phyloP scores from a whole-genome alignment of 2,329 filamentous ascomycete species.

The Trichocomaceae sp. region DNA sequence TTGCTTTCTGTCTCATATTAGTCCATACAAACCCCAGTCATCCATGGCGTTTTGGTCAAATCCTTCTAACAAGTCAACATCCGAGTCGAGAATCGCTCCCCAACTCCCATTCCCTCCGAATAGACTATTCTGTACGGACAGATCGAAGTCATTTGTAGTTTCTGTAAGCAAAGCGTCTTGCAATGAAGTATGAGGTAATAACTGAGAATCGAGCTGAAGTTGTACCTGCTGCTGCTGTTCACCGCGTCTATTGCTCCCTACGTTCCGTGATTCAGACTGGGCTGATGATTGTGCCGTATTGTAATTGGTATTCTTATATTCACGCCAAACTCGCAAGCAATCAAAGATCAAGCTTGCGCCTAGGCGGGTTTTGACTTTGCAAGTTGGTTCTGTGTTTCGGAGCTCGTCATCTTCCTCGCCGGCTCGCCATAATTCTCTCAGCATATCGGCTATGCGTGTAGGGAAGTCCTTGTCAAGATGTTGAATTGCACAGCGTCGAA shows the following conservation, averaged over 20 bases:
- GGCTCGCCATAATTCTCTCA: not conserved
- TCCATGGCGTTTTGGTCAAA: not conserved
- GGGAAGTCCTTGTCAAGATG: not conserved
- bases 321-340: not conserved
- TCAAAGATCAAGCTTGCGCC: not conserved
- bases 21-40: not conserved
- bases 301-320: not conserved
- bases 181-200: not conserved
- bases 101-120: not conserved
- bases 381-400: not conserved
- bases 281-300: not conserved
- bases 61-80: not conserved
- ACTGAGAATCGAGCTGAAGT: not conserved
- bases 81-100: not conserved
- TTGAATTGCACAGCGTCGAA: not conserved
- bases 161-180: not conserved
- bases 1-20: not conserved
- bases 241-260: not conserved
- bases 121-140: not conserved
- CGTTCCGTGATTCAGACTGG: not conserved
- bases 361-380: not conserved
- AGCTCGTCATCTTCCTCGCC: not conserved
- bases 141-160: not conserved
- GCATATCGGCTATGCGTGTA: not conserved
- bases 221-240: not conserved